Percentiles rank a stretch among this genome's conserved stretches.
Evolutionary conservation across 768 basidiomycete genomes (phyloP).

Genomic region (Suillus hirtellus): DNA sequence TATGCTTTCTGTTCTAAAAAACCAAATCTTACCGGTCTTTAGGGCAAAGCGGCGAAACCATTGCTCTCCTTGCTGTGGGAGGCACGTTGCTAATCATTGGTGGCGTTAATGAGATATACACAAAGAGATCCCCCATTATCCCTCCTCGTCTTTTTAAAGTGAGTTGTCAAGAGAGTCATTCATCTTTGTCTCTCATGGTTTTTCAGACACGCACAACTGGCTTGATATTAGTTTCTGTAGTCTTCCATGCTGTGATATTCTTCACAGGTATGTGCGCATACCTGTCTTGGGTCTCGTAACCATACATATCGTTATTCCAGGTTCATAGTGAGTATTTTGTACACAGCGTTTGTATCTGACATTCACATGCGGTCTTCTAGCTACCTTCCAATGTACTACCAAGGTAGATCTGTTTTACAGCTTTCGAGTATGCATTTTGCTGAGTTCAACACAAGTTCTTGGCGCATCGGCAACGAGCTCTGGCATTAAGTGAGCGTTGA

Average conservation of each 20-base stretch:
- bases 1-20: neutral
- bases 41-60: slow-evolving; percentile 35
- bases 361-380: slow-evolving; percentile 18
- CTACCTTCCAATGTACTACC: slow-evolving; percentile 44
- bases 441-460: slow-evolving; percentile 23
- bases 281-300: neutral
- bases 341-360: neutral
- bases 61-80: slow-evolving; percentile 38
- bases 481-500: slow-evolving; percentile 29
- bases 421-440: neutral
- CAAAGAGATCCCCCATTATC: slow-evolving; percentile 38
- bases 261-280: slow-evolving; percentile 26
- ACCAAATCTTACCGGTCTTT: slow-evolving; percentile 8
- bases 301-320: slow-evolving; percentile 15
- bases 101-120: slow-evolving; percentile 36
- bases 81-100: slow-evolving; percentile 29
- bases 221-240: slow-evolving; percentile 30
- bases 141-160: slow-evolving; percentile 41
- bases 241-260: slow-evolving; percentile 39
- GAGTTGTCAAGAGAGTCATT: slow-evolving; percentile 6
- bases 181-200: neutral
- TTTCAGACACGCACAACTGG: slow-evolving; percentile 40
- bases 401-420: slow-evolving; percentile 20
- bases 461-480: slow-evolving; percentile 37
- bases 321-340: slow-evolving; percentile 26